Base-by-base conservation (phyloP, 345 rosid species). In the Noccaea bulbosa region DNA sequence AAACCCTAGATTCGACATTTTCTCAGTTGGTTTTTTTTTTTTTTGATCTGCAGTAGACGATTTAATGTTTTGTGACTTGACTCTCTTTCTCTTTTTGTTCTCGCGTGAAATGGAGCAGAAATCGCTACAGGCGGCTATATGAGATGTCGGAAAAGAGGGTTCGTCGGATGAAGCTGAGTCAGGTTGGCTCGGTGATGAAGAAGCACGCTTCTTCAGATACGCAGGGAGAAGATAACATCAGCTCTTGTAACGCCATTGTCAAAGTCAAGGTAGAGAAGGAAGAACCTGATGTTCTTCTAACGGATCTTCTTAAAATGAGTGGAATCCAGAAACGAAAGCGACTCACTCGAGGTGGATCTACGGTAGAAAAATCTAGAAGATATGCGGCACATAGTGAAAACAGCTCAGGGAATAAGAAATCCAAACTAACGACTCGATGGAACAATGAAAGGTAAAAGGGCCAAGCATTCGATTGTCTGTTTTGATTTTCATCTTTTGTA, bases 391-490 rank as follows among this genome's bases (percentile, higher is more conserved):
- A 47, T 47, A 77, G 35, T 17, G 65, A 55, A 44, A 49, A 24
- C 33, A 30, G 30, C 59, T 44, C 20, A 11, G 58, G 80, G 60
- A 56, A 2, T 44, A 46, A 76, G 69, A 81, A 67, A 45, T 47
- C 68, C 11, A 89, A 73, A 72, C 68, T 68, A 24, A 35, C 61
- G 0, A 77, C 78, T 37, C 82, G 97, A 77, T 90, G 98, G 98
- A 81, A 90, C 35, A 57, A 44, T 10, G 92, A 87, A 56, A 87
- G 98, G 98, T 90, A 69, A 5, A 30, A 16, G 43, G 48, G 30
- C 62, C 12, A 1, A 35, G 10, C 58, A 53, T 69, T 79, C 51
- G 14, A 9, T 37, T 47, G 14, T 6, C 9, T 35, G n/a, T 35
- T 35, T 59, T 53, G 7, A 33, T 32, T 15, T 15, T 16, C 61